Evolutionary conservation across 2,329 filamentous ascomycete genomes (phyloP).

Genomic region (Periglandula ipomoeae): DNA sequence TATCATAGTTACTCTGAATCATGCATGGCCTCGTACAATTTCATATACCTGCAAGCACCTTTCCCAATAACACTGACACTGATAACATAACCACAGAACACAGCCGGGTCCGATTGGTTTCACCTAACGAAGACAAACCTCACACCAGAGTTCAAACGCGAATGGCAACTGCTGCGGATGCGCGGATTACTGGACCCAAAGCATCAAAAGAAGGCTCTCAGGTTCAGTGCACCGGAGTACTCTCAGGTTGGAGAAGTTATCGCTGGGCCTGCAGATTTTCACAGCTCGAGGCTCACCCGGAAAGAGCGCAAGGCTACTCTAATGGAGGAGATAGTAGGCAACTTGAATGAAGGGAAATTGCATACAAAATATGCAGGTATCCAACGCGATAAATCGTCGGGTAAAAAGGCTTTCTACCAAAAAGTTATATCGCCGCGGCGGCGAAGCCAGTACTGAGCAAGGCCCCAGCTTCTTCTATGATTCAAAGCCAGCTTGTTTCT

Average conservation of each 20-base stretch:
- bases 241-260: constrained; percentile 85
- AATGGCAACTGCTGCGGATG: constrained; percentile 84
- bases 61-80: constrained; percentile 5
- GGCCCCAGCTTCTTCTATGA: neutral
- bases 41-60: neutral
- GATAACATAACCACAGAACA: constrained; percentile 29
- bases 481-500: neutral
- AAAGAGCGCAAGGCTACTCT: constrained; percentile 84
- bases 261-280: constrained; percentile 82
- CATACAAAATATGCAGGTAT: constrained; percentile 82
- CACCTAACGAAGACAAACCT: constrained; percentile 76
- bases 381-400: constrained; percentile 71
- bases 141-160: constrained; percentile 77
- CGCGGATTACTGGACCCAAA: constrained; percentile 83
- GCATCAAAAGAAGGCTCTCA: constrained; percentile 84
- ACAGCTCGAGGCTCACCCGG: constrained; percentile 69
- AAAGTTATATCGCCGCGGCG: constrained; percentile 48
- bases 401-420: constrained; percentile 86
- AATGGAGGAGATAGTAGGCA: constrained; percentile 66
- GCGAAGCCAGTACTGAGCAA: constrained; percentile 15
- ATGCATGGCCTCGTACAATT: neutral
- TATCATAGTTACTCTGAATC: constrained; percentile 68
- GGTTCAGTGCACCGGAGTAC: constrained; percentile 59
- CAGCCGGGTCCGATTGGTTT: constrained; percentile 78
- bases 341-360: constrained; percentile 53